Evolutionary conservation across 768 basidiomycete species (phyloP), one percentile per base, ranked within the genome.

Genomic region (Leccinum sublutescens): DNA sequence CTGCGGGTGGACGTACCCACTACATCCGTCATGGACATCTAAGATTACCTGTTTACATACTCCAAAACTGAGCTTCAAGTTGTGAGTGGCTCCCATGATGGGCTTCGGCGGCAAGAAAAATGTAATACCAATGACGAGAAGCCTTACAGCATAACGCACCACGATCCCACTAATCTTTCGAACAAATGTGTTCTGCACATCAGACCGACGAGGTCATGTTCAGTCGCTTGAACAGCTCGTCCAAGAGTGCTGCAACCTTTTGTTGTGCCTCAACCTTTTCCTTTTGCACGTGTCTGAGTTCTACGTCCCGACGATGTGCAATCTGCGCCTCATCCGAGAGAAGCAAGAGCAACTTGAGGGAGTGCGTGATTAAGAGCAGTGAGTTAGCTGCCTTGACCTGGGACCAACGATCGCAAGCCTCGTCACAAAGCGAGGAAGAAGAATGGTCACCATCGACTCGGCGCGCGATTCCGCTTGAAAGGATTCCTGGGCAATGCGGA

Each of bases 261-360:
- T 78, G 69, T 65, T 87, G 84, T n/a, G 84, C 80, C 10, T 82
- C 81, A 25, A 82, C 78, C 56, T 84, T 85, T 66, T 95, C 91
- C 53, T 78, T 76, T 66, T 84, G 83, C 8, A 94, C 80, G n/a
- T 76, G 68, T 62, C 80, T 81, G 27, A 92, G 77, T 71, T 95
- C 93, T 11, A 80, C 81, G 68, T 95, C 93, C 31, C 93, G 80
- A 58, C 87, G 80, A 62, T 86, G 84, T n/a, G 89, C 89, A 51
- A 91, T 87, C 63, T 93, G 89, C 9, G 88, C 85, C 72, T 96
- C 93, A 70, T 96, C 94, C 0, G 91, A 93, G 48, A 98, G 81
- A 4, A 98, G 79, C 15, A 96, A 79, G 29, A 96, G 77, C 3
- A 98, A 78, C 71, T 97, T 96, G 79, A 97, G 88, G 88, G 94